phyloP scores from a whole-genome alignment of 2,329 filamentous ascomycete species.

The Aschersonia sp. region DNA sequence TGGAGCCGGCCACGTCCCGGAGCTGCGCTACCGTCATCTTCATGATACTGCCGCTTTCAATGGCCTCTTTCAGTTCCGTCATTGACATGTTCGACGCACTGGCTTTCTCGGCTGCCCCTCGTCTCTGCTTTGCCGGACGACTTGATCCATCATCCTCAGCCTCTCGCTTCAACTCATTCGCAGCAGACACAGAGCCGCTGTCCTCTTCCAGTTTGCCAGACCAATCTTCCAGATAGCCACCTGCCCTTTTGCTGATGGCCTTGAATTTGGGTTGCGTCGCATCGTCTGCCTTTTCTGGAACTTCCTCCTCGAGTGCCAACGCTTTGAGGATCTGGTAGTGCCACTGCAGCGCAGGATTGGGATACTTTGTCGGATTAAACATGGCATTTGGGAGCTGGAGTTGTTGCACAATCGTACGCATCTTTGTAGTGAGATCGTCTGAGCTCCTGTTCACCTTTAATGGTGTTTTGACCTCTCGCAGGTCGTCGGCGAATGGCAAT shows the following conservation, averaged over 20 bases:
- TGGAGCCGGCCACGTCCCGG: conserved; percentile 30
- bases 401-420: conserved; percentile 72
- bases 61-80: conserved; percentile 29
- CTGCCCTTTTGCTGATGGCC: conserved; percentile 81
- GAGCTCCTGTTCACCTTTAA: conserved; percentile 40
- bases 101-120: conserved; percentile 17
- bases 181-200: conserved; percentile 19
- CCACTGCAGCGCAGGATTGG: conserved; percentile 89
- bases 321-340: conserved; percentile 91
- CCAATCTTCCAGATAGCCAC: conserved; percentile 66
- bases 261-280: conserved; percentile 71
- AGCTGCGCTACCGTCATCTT: conserved; percentile 41
- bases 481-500: conserved; percentile 78
- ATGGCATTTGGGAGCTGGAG: conserved; percentile 73
- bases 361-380: conserved; percentile 77
- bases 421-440: conserved; percentile 60
- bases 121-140: conserved; percentile 31
- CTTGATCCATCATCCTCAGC: conserved; percentile 26
- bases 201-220: conserved; percentile 51
- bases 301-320: conserved; percentile 79
- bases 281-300: conserved; percentile 61
- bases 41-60: conserved; percentile 29
- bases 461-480: conserved; percentile 58
- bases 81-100: conserved; percentile 23
- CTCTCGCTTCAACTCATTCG: conserved; percentile 36